These are phyloP conservation scores for Funneliformis caledonium DNA, from an alignment of 371 early-diverging fungal species.

Conservation along the genomic window DNA sequence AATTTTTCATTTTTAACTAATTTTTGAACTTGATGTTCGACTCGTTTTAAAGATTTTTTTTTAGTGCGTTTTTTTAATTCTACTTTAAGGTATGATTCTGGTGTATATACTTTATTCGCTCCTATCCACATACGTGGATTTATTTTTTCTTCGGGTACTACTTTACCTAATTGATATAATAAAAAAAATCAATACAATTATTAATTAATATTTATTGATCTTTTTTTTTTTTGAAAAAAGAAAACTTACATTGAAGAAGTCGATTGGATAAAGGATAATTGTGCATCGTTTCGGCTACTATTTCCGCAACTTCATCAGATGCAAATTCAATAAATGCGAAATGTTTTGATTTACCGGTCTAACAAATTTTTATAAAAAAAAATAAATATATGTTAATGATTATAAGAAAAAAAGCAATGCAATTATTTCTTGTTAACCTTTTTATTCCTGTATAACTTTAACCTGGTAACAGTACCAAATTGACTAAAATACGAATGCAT, in stretches of 20 bases:
- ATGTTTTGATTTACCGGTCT: conserved; percentile 88
- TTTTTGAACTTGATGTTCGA: conserved; percentile 48
- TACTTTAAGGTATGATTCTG: conserved; percentile 59
- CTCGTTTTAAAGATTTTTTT: conserved; percentile 56
- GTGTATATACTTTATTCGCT: conserved; percentile 64
- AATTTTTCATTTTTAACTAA: conserved; percentile 59
- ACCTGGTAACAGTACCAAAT: conserved; percentile 83
- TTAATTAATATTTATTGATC: conserved; percentile 37
- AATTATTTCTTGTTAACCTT: conserved; percentile 53
- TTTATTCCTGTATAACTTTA: conserved; percentile 86
- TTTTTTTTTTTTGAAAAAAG: not conserved
- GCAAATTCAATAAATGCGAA: conserved; percentile 92
- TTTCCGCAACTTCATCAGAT: conserved; percentile 77
- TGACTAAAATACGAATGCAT: conserved; percentile 90
- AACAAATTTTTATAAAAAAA: not conserved
- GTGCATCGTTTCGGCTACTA: conserved; percentile 95
- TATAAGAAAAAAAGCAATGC: not conserved
- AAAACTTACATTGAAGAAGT: conserved; percentile 75
- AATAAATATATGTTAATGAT: not conserved
- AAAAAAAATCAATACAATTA: not conserved
- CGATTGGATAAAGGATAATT: conserved; percentile 89
- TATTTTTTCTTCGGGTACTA: conserved; percentile 69
- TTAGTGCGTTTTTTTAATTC: conserved; percentile 64
- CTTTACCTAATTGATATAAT: conserved; percentile 44
- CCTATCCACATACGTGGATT: conserved; percentile 76